phyloP scores from a whole-genome alignment of 805 yeast genomes.

The Nakazawaea pomicola region DNA sequence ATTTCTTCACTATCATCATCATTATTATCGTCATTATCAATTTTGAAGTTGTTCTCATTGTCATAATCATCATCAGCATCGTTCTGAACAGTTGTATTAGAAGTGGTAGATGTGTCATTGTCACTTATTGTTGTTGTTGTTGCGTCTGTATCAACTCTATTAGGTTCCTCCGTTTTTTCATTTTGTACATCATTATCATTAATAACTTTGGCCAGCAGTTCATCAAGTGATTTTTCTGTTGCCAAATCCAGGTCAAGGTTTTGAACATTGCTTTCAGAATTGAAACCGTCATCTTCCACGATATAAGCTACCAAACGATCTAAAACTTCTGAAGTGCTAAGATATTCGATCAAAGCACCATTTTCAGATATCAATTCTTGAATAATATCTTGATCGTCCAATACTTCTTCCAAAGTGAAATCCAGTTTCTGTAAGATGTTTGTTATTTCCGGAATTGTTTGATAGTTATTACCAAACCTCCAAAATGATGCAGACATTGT shows the following conservation, averaged over 20 bases:
- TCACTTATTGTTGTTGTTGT: constrained; percentile 6
- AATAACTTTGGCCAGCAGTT: too few species aligned
- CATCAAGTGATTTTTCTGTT: too few species aligned
- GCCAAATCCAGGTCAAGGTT: too few species aligned
- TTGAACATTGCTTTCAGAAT: not conserved
- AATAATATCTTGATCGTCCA: constrained; percentile 71
- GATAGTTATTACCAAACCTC: constrained; percentile 56
- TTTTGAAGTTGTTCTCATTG: constrained; percentile 1
- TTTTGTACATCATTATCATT: too few species aligned
- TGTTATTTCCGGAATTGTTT: constrained; percentile 50
- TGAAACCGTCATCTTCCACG: constrained; percentile 40
- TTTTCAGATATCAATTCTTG: constrained; percentile 72
- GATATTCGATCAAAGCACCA: constrained; percentile 68
- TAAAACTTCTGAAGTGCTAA: constrained; percentile 74
- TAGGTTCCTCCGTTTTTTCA: not conserved
- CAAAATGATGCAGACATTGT: constrained; percentile 38
- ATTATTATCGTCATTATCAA: constrained; percentile 9
- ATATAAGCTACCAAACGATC: constrained; percentile 64
- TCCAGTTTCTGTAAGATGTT: constrained; percentile 44
- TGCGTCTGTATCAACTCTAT: constrained; percentile 13
- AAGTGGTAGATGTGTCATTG: too few species aligned
- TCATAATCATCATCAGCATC: too few species aligned
- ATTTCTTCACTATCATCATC: constrained; percentile 14
- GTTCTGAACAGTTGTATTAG: too few species aligned
- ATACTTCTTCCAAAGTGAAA: constrained; percentile 47